Evolutionary conservation across 2,329 filamentous ascomycete genomes (phyloP).

Genomic region (Fusarium oligoseptatum): DNA sequence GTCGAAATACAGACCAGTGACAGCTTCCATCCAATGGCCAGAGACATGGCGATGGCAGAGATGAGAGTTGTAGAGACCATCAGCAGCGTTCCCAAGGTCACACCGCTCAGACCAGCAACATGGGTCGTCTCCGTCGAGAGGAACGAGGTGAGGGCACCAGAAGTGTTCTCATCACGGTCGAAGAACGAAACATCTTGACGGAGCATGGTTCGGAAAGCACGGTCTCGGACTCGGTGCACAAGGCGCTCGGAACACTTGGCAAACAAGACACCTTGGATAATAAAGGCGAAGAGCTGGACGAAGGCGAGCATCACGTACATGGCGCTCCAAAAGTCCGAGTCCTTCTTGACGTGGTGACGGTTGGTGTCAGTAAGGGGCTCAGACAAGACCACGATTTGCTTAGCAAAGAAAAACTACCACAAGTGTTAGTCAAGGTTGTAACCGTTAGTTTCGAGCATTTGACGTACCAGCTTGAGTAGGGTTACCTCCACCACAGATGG

Average conservation of each 20-base stretch:
- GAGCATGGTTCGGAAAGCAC: constrained; percentile 87
- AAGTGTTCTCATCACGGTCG: constrained; percentile 88
- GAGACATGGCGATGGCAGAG: constrained; percentile 76
- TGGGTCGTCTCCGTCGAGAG: constrained; percentile 91
- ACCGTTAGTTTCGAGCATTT: background rate
- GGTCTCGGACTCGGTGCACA: constrained; percentile 84
- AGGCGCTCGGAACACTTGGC: constrained; percentile 89
- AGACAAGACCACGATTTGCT: constrained; percentile 82
- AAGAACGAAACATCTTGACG: constrained; percentile 95
- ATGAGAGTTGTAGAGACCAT: constrained; percentile 85
- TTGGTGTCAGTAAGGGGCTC: constrained; percentile 62
- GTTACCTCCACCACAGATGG: constrained; percentile 85
- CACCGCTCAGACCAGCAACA: constrained; percentile 87
- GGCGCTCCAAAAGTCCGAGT: constrained; percentile 86
- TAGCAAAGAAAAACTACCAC: constrained; percentile 88
- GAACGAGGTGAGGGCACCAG: constrained; percentile 89
- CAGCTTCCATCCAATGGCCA: constrained; percentile 89
- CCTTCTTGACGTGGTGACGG: constrained; percentile 70
- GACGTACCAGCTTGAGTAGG: constrained; percentile 63
- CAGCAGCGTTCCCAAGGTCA: constrained; percentile 87
- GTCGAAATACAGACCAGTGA: constrained; percentile 85
- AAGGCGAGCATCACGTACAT: constrained; percentile 91
- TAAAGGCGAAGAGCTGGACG: constrained; percentile 77
- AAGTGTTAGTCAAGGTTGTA: constrained; percentile 41
- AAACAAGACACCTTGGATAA: constrained; percentile 78